A percentile compares a stretch with the other conserved stretches of the same genome.
Conservation (phyloP, 108 stramenopile species). For the Aurantiochytrium sp. region DNA sequence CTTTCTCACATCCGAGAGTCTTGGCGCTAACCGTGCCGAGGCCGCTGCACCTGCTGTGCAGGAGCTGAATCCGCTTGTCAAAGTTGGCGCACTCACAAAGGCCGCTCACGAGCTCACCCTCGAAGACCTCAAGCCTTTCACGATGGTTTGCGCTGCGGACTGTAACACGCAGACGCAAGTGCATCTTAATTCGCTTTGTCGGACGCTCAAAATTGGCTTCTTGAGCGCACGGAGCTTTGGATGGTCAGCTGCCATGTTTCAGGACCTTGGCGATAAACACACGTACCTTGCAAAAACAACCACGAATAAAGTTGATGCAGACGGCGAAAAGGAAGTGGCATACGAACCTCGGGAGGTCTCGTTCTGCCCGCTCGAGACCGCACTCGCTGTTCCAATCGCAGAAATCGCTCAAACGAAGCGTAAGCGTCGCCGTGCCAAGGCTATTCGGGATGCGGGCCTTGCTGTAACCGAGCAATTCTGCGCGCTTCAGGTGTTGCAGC, state of each 20-base stretch:
- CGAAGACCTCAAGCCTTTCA: conserved; percentile 22
- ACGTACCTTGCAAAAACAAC: too few species aligned
- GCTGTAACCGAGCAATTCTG: neutral
- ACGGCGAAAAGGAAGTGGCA: neutral
- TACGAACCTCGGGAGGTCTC: neutral
- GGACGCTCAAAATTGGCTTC: neutral
- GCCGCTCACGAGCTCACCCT: conserved; percentile 26
- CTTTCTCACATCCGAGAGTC: conserved; percentile 31
- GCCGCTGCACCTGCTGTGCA: conserved; percentile 23
- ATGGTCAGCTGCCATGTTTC: neutral
- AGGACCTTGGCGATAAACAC: neutral
- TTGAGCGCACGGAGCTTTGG: neutral
- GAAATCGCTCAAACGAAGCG: neutral
- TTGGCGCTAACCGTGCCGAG: conserved; percentile 43
- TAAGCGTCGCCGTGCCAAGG: neutral
- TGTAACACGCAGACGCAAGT: neutral
- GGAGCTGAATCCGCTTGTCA: conserved; percentile 37
- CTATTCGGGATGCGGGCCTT: neutral
- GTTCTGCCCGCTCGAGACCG: neutral
- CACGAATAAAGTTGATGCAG: neutral
- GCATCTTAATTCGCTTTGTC: neutral
- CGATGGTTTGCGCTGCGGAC: neutral
- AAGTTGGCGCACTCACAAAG: conserved; percentile 23
- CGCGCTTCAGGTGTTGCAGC: neutral
- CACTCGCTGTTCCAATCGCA: neutral